These are phyloP conservation scores for Brassica hybrid DNA, from an alignment of 441 rosid genomes.

Conservation along the genomic window DNA sequence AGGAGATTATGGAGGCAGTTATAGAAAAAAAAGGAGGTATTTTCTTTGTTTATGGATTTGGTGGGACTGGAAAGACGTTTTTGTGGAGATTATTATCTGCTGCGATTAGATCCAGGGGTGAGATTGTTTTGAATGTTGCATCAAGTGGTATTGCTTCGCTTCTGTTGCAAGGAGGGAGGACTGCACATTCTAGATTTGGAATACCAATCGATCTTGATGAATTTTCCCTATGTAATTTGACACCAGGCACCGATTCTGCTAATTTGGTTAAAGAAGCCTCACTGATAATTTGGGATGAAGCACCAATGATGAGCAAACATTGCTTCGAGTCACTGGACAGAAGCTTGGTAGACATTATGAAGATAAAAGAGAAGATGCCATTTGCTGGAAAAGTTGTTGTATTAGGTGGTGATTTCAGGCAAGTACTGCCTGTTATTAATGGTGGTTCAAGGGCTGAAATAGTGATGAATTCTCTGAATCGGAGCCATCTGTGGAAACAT, in stretches of 20 bases:
- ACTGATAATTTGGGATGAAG: not conserved
- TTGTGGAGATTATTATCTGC: not conserved
- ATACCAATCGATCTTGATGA: not conserved
- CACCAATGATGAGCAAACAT: not conserved
- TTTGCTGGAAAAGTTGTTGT: not conserved
- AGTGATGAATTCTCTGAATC: not conserved
- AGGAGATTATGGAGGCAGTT: not conserved
- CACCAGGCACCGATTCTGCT: not conserved
- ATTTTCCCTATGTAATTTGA: not conserved
- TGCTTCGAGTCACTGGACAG: not conserved
- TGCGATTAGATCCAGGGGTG: not conserved
- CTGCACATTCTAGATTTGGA: not conserved
- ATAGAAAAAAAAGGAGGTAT: not conserved
- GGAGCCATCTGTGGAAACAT: not conserved
- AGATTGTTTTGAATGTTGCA: not conserved
- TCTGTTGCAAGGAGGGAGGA: not conserved
- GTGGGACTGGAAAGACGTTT: not conserved
- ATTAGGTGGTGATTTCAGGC: not conserved
- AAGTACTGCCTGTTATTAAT: not conserved
- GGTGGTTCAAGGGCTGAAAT: not conserved
- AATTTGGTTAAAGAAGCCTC: not conserved
- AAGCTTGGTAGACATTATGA: not conserved
- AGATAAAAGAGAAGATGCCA: not conserved
- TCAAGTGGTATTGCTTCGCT: not conserved
- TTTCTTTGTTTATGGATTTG: not conserved